Evolutionary conservation across 1,284 basidiomycete genomes (phyloP).

Genomic region (Volvariella surrecta): DNA sequence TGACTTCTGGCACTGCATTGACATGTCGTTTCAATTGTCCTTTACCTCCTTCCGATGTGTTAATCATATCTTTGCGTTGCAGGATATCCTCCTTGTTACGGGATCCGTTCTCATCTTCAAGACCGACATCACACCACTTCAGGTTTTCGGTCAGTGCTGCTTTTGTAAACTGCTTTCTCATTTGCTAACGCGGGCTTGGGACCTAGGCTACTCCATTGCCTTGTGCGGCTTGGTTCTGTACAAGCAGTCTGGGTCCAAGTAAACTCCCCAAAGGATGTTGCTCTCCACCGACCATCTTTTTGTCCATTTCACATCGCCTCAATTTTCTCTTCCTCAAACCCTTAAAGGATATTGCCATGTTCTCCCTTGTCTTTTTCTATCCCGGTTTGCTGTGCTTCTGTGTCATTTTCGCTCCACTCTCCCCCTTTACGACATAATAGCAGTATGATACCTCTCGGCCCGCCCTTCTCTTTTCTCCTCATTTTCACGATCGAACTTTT

Average conservation of each 20-base stretch:
- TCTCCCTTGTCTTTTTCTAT: too few species aligned
- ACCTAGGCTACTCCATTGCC: slow-evolving; percentile 69
- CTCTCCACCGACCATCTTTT: too few species aligned
- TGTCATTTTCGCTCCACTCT: too few species aligned
- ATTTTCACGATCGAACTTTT: too few species aligned
- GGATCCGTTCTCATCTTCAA: slow-evolving; percentile 86
- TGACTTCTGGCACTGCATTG: background rate
- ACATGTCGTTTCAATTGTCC: slow-evolving; percentile 3
- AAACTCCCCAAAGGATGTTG: slow-evolving; percentile 3
- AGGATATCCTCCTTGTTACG: slow-evolving; percentile 91
- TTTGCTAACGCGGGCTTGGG: slow-evolving; percentile 1
- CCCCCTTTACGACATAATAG: too few species aligned
- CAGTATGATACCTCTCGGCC: too few species aligned
- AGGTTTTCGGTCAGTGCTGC: slow-evolving; percentile 66
- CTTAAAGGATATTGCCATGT: too few species aligned
- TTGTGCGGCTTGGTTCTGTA: slow-evolving; percentile 75
- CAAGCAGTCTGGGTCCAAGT: slow-evolving; percentile 73
- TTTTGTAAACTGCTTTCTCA: background rate
- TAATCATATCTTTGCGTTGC: background rate
- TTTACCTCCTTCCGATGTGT: slow-evolving; percentile 1
- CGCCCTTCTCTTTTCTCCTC: too few species aligned
- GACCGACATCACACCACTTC: slow-evolving; percentile 70
- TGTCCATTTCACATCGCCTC: too few species aligned
- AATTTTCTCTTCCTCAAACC: too few species aligned
- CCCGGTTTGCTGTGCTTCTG: too few species aligned